These are phyloP conservation scores for Eucalyptus caleyi DNA, from an alignment of 345 rosid species.

Conservation along the genomic window DNA sequence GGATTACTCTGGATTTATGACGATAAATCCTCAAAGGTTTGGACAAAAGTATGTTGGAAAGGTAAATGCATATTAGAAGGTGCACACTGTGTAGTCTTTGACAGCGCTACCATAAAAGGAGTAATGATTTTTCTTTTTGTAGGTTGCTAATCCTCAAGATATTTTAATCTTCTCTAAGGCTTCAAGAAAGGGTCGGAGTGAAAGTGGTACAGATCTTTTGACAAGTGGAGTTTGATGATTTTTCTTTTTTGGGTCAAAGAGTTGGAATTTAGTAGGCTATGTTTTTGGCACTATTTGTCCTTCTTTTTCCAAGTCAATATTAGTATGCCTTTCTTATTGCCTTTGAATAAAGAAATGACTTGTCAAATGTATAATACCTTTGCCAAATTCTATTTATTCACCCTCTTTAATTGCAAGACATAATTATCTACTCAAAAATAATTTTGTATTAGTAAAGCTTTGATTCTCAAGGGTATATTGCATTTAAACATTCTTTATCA, in stretches of 20 bases:
- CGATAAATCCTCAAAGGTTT: conserved; percentile 97
- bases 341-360: background rate
- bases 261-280: background rate
- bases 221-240: background rate
- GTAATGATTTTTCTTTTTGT: background rate
- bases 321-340: background rate
- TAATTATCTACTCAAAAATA: background rate
- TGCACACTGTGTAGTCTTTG: background rate
- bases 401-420: background rate
- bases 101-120: background rate
- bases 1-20: conserved; percentile 98
- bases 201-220: conserved; percentile 23
- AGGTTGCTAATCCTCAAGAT: conserved; percentile 99
- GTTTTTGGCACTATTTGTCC: background rate
- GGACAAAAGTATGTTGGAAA: conserved; percentile 99
- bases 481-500: background rate
- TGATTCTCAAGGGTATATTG: background rate
- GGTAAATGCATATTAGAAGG: conserved; percentile 24
- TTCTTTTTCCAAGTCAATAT: background rate
- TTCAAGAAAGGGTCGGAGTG: conserved; percentile 47
- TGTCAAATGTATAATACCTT: background rate
- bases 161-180: conserved; percentile 92
- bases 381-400: background rate
- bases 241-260: too few relatives aligned
- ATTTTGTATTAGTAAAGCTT: background rate